phyloP scores from a whole-genome alignment of 495 filamentous ascomycete species.

The Rhypophila decipiens region DNA sequence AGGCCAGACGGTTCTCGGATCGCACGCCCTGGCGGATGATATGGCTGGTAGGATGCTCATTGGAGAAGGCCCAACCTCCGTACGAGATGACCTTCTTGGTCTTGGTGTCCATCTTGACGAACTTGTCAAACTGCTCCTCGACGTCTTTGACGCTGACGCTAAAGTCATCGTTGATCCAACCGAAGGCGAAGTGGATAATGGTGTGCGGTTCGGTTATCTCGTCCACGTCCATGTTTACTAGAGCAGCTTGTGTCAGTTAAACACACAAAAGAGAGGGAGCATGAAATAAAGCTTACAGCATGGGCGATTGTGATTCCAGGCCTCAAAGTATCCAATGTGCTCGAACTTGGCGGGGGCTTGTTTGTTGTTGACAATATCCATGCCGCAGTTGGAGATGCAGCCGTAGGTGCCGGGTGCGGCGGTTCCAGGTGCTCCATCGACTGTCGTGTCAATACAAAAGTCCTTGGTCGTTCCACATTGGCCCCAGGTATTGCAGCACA shows the following conservation, averaged over 20 bases:
- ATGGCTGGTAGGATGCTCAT: conserved; percentile 4
- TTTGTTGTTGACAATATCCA: conserved; percentile 4
- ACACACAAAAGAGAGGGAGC: too few relatives aligned
- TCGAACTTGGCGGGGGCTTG: conserved; percentile 6
- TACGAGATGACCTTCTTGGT: conserved; percentile 29
- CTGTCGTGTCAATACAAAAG: conserved; percentile 36
- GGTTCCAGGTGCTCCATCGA: conserved; percentile 36
- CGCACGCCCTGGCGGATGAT: conserved; percentile 18
- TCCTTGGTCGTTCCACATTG: conserved; percentile 40
- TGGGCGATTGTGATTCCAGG: conserved; percentile 14
- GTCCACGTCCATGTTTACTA: conserved; percentile 13
- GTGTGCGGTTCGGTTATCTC: conserved; percentile 13
- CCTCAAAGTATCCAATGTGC: conserved; percentile 26
- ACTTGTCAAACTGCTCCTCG: conserved; percentile 13
- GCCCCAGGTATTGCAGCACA: conserved; percentile 16
- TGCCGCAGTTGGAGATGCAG: conserved; percentile 46
- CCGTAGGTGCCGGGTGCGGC: conserved; percentile 26
- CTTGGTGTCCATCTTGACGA: conserved; percentile 12
- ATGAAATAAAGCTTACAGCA: too few relatives aligned
- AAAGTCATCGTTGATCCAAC: conserved; percentile 10
- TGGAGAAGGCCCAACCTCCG: conserved; percentile 32
- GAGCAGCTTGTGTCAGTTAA: too few relatives aligned
- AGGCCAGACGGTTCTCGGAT: conserved; percentile 14
- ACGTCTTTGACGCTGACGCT: conserved; percentile 4
- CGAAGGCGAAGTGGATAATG: conserved; percentile 27